Base-by-base conservation (phyloP, 495 filamentous ascomycete genomes). In the Daldinia bambusicola region DNA sequence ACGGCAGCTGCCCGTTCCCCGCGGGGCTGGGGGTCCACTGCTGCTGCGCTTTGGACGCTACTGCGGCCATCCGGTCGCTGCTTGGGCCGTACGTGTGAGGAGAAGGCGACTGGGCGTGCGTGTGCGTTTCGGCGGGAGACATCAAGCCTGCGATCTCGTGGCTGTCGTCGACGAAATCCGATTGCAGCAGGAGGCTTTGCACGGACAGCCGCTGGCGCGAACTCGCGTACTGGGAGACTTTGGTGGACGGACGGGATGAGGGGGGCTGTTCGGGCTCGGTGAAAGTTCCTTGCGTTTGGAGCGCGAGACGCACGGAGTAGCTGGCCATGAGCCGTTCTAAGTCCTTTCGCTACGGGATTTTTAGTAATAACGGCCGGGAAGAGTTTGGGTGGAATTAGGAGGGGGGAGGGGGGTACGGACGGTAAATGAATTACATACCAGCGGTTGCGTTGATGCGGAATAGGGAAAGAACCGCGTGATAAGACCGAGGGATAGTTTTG, bases 151-250 rank as follows among this genome's bases (percentile, higher is more conserved):
- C 74, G 32, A 76, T 70, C 64, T 76, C 71, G 62, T 67, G 52
- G 60, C 75, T 76, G 37, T 76, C 72, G 32, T 76, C 75, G 22
- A 69, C 75, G 50, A 76, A 76, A 41, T 75, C 72, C 13, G 72
- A 71, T 56, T 76, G 75, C 4, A 74, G 57, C 34, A 76, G 66
- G 4, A 76, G 43, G 38, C 75, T 76, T 32, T 76, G 75, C 1
- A 76, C 75, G 4, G 72, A 74, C 6, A 76, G 63, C 30, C 75
- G 65, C 45, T 76, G 74, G 22, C 74, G 74, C 8, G 74, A 74
- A 31, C 61, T 76, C 7, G 74, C 74, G 45, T 74, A 71, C 32
- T 70, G 75, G 0, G 75, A 76, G 53, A 75, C 53, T 40, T 72
- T 75, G 18, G 69, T 62, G 6, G 74, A 70, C 8, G 66, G 36